A percentile compares a stretch with the other conserved stretches of the same genome.
Conservation (phyloP, 768 basidiomycete species). For the Suillus subalutaceus region DNA sequence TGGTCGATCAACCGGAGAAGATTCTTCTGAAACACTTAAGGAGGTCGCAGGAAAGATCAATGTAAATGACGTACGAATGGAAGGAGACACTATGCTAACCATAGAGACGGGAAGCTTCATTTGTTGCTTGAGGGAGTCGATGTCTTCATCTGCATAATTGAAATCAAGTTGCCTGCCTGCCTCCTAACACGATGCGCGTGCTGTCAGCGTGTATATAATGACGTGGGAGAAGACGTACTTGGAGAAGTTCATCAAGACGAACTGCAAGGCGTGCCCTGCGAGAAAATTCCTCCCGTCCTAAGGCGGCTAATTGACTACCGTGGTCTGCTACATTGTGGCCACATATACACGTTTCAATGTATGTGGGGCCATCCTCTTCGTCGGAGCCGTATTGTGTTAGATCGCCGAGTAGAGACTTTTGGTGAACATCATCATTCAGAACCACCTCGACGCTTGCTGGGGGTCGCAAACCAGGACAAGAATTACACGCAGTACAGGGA, state of each 20-base stretch:
- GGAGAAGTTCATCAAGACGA: conserved; percentile 78
- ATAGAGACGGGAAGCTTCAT: conserved; percentile 59
- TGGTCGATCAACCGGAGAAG: conserved; percentile 22
- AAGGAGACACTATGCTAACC: conserved; percentile 52
- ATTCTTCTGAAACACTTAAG: conserved; percentile 24
- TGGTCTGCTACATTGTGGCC: conserved; percentile 68
- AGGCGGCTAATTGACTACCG: conserved; percentile 59
- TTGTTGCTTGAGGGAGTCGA: conserved; percentile 69
- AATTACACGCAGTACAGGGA: conserved; percentile 62
- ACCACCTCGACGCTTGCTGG: conserved; percentile 58
- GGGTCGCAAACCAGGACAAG: conserved; percentile 76
- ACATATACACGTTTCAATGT: conserved; percentile 67
- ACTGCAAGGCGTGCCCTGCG: conserved; percentile 76
- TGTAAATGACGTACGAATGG: conserved; percentile 48
- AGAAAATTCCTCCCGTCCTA: conserved; percentile 67
- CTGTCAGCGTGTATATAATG: conserved; percentile 6
- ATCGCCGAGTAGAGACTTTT: conserved; percentile 52
- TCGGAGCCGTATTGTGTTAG: conserved; percentile 73
- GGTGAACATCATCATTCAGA: conserved; percentile 48
- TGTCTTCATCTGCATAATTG: conserved; percentile 69
- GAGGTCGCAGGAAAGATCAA: conserved; percentile 10
- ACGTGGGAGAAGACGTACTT: conserved; percentile 52
- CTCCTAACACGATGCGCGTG: conserved; percentile 50
- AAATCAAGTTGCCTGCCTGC: conserved; percentile 79
- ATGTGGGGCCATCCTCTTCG: conserved; percentile 59